phyloP scores from a whole-genome alignment of 2,329 filamentous ascomycete genomes.

The Xylaria digitata region DNA sequence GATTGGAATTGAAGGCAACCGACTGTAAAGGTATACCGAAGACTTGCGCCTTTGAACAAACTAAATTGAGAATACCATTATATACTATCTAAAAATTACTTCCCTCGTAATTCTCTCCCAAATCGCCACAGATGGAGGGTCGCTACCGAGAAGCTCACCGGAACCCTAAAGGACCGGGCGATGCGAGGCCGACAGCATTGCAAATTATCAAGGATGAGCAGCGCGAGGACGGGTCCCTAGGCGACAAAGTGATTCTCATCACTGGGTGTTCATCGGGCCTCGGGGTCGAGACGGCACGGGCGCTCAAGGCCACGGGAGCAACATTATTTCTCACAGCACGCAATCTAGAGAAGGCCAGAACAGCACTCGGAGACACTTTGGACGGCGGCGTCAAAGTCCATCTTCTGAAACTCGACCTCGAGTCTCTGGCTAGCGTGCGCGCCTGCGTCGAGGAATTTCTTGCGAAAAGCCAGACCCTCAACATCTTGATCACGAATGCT shows the following conservation, averaged over 20 bases:
- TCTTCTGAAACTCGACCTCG: slow-evolving; percentile 32
- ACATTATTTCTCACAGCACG: slow-evolving; percentile 58
- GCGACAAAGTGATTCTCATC: slow-evolving; percentile 32
- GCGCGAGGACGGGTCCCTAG: slow-evolving; percentile 21
- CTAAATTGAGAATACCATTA: neutral
- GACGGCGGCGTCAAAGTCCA: slow-evolving; percentile 13
- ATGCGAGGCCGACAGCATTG: slow-evolving; percentile 30
- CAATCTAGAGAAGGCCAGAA: slow-evolving; percentile 52
- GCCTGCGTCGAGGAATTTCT: slow-evolving; percentile 42
- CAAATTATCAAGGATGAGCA: slow-evolving; percentile 33
- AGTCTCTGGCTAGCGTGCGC: slow-evolving; percentile 51
- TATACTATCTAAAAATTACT: neutral
- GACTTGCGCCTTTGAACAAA: neutral
- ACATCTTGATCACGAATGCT: slow-evolving; percentile 57
- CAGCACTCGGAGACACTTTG: slow-evolving; percentile 46
- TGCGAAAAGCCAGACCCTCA: slow-evolving; percentile 39
- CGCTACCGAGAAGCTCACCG: slow-evolving; percentile 26
- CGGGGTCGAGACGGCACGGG: slow-evolving; percentile 29
- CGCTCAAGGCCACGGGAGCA: slow-evolving; percentile 53
- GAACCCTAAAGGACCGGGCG: slow-evolving; percentile 31
- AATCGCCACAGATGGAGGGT: slow-evolving; percentile 18
- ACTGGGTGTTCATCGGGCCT: slow-evolving; percentile 32
- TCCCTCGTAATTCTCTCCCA: neutral
- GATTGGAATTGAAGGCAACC: neutral
- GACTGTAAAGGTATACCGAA: neutral